phyloP scores from a whole-genome alignment of 1,284 basidiomycete species.

The Volvariella volvacea region DNA sequence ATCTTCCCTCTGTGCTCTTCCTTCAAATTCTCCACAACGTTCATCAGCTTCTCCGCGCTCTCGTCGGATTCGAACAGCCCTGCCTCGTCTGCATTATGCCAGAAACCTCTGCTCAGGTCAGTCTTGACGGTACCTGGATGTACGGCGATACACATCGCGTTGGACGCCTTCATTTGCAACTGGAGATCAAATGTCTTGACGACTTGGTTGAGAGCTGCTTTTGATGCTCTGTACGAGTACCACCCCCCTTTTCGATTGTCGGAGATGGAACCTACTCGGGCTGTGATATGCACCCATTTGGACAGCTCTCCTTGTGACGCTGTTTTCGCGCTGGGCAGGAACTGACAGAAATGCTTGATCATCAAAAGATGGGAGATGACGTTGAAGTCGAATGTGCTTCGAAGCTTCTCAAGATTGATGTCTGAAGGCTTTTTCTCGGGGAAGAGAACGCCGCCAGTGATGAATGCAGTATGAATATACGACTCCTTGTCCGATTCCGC shows the following conservation, averaged over 20 bases:
- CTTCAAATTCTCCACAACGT: slow-evolving; percentile 44
- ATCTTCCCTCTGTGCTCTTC: slow-evolving; percentile 52
- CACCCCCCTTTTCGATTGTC: slow-evolving; percentile 63
- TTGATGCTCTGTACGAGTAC: slow-evolving; percentile 72
- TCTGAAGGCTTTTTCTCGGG: slow-evolving; percentile 53
- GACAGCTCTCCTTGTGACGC: slow-evolving; percentile 23
- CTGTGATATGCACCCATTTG: slow-evolving; percentile 58
- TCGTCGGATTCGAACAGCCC: slow-evolving; percentile 57
- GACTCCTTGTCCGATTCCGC: slow-evolving; percentile 19
- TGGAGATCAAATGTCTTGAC: slow-evolving; percentile 65
- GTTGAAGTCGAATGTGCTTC: slow-evolving; percentile 49
- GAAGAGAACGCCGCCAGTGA: slow-evolving; percentile 49
- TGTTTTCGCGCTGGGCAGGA: slow-evolving; percentile 34
- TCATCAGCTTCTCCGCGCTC: slow-evolving; percentile 49
- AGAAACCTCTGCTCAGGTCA: slow-evolving; percentile 46
- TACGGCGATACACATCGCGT: slow-evolving; percentile 52
- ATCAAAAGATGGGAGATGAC: slow-evolving; percentile 54
- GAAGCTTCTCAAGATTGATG: slow-evolving; percentile 36
- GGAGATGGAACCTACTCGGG: slow-evolving; percentile 55
- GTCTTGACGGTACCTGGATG: slow-evolving; percentile 60
- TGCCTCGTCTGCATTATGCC: slow-evolving; percentile 29
- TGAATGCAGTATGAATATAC: slow-evolving; percentile 48
- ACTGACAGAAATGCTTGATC: slow-evolving; percentile 56
- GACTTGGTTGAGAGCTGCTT: slow-evolving; percentile 71
- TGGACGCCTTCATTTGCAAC: slow-evolving; percentile 43